phyloP scores from a whole-genome alignment of 2,329 filamentous ascomycete genomes.

The Curvularia lunata region DNA sequence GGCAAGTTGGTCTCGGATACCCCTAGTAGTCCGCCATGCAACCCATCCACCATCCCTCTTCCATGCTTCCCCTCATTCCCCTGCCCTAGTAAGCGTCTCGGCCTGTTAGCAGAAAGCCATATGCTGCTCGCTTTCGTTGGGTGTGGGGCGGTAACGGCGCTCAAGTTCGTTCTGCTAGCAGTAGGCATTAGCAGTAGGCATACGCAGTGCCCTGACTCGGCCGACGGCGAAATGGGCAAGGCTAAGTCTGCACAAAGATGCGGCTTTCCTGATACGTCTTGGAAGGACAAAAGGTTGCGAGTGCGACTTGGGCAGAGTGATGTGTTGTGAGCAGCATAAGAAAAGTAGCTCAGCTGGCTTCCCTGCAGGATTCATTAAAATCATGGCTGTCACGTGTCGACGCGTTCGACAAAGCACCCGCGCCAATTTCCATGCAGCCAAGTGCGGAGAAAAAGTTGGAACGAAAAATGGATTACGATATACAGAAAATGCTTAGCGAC shows the following conservation, averaged over 20 bases:
- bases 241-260: background rate
- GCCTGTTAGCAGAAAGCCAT: background rate
- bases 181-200: background rate
- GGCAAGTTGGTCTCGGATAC: conserved; percentile 7
- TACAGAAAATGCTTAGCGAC: conserved; percentile 19
- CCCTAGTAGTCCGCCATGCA: conserved; percentile 2
- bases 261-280: no score
- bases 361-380: background rate
- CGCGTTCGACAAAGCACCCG: background rate
- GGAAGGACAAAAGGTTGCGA: background rate
- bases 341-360: background rate
- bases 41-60: background rate
- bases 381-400: background rate
- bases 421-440: background rate
- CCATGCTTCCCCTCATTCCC: conserved; percentile 13
- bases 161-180: background rate
- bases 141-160: background rate
- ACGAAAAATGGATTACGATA: conserved; percentile 28
- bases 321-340: background rate
- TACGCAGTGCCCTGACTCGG: background rate
- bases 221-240: background rate
- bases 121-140: background rate
- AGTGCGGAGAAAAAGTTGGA: background rate
- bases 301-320: background rate
- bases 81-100: background rate